Base-by-base conservation (phyloP, 345 rosid genomes). In the Barbarea vulgaris region DNA sequence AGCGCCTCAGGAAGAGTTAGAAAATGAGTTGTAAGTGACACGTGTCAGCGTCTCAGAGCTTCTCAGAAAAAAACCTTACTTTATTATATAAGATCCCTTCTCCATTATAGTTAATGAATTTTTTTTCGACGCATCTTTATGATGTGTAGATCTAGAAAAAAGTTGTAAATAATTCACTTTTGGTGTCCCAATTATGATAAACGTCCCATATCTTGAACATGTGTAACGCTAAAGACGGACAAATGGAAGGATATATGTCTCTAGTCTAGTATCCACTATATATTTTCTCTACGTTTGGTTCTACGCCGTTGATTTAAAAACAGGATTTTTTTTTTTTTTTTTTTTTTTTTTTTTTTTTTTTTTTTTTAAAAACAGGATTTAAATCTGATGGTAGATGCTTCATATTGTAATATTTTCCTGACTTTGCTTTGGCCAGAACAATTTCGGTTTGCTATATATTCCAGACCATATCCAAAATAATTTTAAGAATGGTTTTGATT, bases 151-250 rank as follows among this genome's bases (percentile, higher is more conserved):
- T 76, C 70, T 76, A 63, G 41, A 42, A 41, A 28, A 67, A 68
- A 3, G 54, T 52, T 51, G 74, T 51, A 4, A 75, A 69, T 61
- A 41, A 68, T 69, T 61, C 74, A 69, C 64, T 68, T 68, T 50
- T 76, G 50, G 48, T 76, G 31, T 51, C 37, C 8, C 56, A 59
- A 60, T 75, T 68, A 75, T 68, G 69, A 75, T 60, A 59, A 67
- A 33, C 62, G 63, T 11, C 79, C 74, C 79, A 75, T 68, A 56
- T 51, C 74, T 60, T 75, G 55, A 68, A 68, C 74, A 69, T 76
- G 75, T 76, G 75, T 69, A 22, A 69, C 25, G 56, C 52, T 42
- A 61, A 76, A 76, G 75, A 14, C 22, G 24, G 60, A 54, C 74
- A 69, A 41, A 69, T 6, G 15, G 57, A 69, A 60, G 21, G 18